Evolutionary conservation across 371 early-diverging fungal species (phyloP).

Genomic region (Amoeboaphelidium protococcarum): DNA sequence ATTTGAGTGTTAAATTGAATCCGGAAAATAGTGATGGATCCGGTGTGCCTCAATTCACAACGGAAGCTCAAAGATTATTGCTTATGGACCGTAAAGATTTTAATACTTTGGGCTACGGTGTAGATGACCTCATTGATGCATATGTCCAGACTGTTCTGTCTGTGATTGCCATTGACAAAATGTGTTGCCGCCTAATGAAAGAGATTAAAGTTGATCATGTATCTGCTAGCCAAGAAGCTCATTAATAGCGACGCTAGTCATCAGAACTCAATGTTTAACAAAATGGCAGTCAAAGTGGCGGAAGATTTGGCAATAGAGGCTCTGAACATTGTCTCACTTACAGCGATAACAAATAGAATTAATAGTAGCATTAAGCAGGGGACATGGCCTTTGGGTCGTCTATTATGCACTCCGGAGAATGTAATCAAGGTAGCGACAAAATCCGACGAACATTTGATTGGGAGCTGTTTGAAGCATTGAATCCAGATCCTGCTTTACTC

Average conservation of each 20-base stretch:
- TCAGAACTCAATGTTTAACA: too few relatives aligned
- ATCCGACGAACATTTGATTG: conserved; percentile 30
- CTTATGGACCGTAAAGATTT: conserved; percentile 84
- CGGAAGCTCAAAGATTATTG: conserved; percentile 51
- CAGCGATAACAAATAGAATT: too few relatives aligned
- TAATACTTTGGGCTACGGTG: conserved; percentile 60
- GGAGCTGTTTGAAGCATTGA: conserved; percentile 50
- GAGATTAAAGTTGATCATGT: conserved; percentile 4
- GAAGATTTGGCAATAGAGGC: too few relatives aligned
- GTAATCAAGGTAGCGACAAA: too few relatives aligned
- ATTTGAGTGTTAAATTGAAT: conserved; percentile 41
- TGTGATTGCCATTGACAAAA: conserved; percentile 69
- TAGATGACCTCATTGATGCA: conserved; percentile 75
- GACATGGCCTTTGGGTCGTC: too few relatives aligned
- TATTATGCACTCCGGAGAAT: too few relatives aligned
- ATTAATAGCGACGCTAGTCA: background rate
- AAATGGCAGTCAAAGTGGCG: too few relatives aligned
- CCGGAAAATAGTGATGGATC: conserved; percentile 28
- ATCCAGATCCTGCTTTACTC: conserved; percentile 54
- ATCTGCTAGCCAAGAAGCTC: conserved; percentile 1
- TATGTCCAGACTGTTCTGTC: conserved; percentile 70
- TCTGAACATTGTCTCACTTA: too few relatives aligned
- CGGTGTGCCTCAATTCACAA: conserved; percentile 26
- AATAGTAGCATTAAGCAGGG: too few relatives aligned
- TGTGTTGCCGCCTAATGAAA: conserved; percentile 43